These are phyloP conservation scores for Sporodiniella umbellata DNA, from an alignment of 371 early-diverging fungal species.

Conservation along the genomic window DNA sequence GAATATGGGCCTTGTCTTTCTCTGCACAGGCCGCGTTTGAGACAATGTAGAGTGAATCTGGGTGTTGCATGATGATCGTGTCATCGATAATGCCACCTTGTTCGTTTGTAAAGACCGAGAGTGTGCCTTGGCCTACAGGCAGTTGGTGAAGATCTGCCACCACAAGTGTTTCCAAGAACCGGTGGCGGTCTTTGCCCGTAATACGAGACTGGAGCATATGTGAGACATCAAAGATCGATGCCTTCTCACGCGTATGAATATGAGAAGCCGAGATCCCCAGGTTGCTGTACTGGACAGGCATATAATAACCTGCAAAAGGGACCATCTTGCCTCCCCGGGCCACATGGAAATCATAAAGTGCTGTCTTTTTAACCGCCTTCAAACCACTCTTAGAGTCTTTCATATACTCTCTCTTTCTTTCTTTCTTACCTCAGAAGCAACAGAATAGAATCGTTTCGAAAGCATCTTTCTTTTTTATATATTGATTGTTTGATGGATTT, in stretches of 20 bases:
- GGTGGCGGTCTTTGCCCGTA: slow-evolving; percentile 82
- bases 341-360: slow-evolving; percentile 91
- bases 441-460: slow-evolving; percentile 27
- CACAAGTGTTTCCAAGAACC: slow-evolving; percentile 86
- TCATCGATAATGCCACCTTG: slow-evolving; percentile 98
- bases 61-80: slow-evolving; percentile 89
- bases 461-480: no score
- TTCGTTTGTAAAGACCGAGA: slow-evolving; percentile 93
- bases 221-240: slow-evolving; percentile 96
- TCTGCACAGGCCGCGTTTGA: slow-evolving; percentile 97
- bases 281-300: slow-evolving; percentile 90
- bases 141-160: slow-evolving; percentile 86
- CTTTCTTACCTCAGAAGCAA: slow-evolving; percentile 21
- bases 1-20: slow-evolving; percentile 90
- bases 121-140: slow-evolving; percentile 76
- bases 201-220: slow-evolving; percentile 97
- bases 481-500: no score
- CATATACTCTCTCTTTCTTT: background rate
- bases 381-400: background rate
- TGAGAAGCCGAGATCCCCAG: slow-evolving; percentile 87
- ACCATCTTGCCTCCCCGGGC: slow-evolving; percentile 94
- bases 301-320: slow-evolving; percentile 94
- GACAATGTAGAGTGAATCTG: slow-evolving; percentile 87
- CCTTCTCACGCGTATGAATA: slow-evolving; percentile 85
- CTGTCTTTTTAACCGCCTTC: slow-evolving; percentile 68